Evolutionary conservation across 768 basidiomycete species (phyloP).

Genomic region (Agrocybe pediades): DNA sequence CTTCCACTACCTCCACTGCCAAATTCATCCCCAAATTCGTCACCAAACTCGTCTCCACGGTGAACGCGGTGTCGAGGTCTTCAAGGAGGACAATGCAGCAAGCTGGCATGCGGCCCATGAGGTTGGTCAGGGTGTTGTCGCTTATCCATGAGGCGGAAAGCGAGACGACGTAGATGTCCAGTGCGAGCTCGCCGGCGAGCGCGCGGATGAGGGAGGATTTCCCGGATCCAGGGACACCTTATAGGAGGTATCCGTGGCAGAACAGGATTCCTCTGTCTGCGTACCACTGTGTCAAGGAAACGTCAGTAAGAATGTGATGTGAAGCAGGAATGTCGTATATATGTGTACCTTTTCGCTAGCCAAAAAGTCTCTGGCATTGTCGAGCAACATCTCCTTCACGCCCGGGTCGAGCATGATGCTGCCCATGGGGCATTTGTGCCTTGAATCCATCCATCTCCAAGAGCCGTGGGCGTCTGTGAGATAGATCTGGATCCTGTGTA

Average conservation of each 20-base stretch:
- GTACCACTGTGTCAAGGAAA: conserved; percentile 63
- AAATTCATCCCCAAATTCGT: conserved; percentile 33
- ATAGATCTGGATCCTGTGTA: conserved; percentile 87
- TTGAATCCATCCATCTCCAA: conserved; percentile 87
- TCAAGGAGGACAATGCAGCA: conserved; percentile 87
- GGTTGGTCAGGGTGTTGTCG: conserved; percentile 80
- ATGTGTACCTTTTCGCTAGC: conserved; percentile 70
- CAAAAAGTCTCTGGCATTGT: conserved; percentile 82
- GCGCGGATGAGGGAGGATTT: conserved; percentile 87
- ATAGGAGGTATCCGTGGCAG: conserved; percentile 83
- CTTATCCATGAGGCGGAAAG: conserved; percentile 84
- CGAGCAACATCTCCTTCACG: conserved; percentile 86
- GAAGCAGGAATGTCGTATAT: not conserved
- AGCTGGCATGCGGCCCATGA: conserved; percentile 87
- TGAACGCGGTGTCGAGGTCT: conserved; percentile 89
- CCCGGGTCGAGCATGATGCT: conserved; percentile 88
- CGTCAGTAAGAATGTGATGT: not conserved
- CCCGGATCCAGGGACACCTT: conserved; percentile 84
- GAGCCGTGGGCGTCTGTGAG: conserved; percentile 87
- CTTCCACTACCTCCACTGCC: conserved; percentile 25
- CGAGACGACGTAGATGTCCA: conserved; percentile 92
- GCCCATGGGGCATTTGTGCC: conserved; percentile 84
- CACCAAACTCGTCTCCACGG: conserved; percentile 54
- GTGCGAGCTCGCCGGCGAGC: conserved; percentile 84
- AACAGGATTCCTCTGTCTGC: conserved; percentile 93